phyloP scores from a whole-genome alignment of 2,329 filamentous ascomycete genomes.

The Nigrospora oryzae region DNA sequence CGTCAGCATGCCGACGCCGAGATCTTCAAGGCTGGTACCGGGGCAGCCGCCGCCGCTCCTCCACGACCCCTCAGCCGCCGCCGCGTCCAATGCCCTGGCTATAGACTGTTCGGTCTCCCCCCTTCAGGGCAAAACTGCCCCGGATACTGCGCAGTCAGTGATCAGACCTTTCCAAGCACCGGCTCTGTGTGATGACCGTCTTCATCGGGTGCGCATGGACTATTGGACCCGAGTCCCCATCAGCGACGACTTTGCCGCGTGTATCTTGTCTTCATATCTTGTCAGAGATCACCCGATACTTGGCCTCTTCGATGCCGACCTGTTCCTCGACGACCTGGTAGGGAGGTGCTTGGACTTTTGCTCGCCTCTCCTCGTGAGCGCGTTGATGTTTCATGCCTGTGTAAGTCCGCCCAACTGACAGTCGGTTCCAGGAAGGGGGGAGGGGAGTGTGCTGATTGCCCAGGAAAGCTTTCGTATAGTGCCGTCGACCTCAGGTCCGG shows the following conservation, averaged over 20 bases:
- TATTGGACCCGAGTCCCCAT: constrained; percentile 7
- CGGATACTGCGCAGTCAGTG: neutral
- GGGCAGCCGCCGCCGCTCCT: too few relatives aligned
- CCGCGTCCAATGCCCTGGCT: too few relatives aligned
- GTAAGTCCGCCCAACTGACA: constrained; percentile 1
- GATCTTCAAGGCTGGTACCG: too few relatives aligned
- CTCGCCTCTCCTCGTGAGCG: constrained; percentile 7
- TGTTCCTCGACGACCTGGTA: constrained; percentile 10
- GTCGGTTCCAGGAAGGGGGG: neutral
- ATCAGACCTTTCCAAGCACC: neutral
- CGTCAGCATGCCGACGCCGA: neutral
- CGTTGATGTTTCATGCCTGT: constrained; percentile 9
- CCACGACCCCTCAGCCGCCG: too few relatives aligned
- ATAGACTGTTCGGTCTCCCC: too few relatives aligned
- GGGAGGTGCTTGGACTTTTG: constrained; percentile 7
- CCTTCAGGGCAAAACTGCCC: too few relatives aligned
- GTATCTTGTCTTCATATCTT: constrained; percentile 8
- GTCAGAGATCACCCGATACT: constrained; percentile 7
- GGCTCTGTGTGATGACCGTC: constrained; percentile 5
- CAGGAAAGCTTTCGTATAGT: neutral
- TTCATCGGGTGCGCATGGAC: constrained; percentile 3
- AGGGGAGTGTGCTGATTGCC: too few relatives aligned
- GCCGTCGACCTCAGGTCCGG: neutral
- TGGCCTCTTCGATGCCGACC: constrained; percentile 10
- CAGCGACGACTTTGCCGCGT: constrained; percentile 3